Percentiles rank a stretch among this genome's conserved stretches.
These are phyloP conservation scores for Colletotrichum limetticola DNA, from an alignment of 2,329 filamentous ascomycete species.

Conservation along the genomic window DNA sequence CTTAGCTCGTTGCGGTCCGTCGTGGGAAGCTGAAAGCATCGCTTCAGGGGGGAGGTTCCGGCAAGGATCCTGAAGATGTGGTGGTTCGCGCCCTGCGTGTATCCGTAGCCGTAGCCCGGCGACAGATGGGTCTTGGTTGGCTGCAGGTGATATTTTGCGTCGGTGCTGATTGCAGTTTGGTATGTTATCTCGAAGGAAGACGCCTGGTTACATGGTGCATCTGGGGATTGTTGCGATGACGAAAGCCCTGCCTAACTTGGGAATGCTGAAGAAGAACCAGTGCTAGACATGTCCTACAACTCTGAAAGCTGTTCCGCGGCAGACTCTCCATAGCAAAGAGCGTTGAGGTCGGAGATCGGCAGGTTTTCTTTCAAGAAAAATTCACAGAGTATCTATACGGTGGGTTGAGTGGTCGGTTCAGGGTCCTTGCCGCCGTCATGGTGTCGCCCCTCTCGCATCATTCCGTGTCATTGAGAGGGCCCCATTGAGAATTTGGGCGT, in stretches of 20 bases:
- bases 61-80: constrained; percentile 13
- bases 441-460: constrained; percentile 20
- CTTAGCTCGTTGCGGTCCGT: neutral
- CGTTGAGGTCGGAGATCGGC: neutral
- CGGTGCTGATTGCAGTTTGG: neutral
- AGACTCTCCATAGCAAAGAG: neutral
- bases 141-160: neutral
- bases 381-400: neutral
- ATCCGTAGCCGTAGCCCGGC: neutral
- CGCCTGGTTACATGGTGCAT: neutral
- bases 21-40: neutral
- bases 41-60: neutral
- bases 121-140: neutral
- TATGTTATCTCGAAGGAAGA: neutral
- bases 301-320: neutral
- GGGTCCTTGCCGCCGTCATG: constrained; percentile 17
- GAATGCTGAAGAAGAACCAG: neutral
- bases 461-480: constrained; percentile 16
- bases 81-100: constrained; percentile 8
- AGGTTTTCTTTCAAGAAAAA: neutral
- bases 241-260: neutral
- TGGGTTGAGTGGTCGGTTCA: neutral
- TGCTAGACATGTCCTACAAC: too few relatives aligned
- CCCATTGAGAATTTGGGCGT: neutral
- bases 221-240: neutral